These are phyloP conservation scores for Hylodesmum podocarpum DNA, from an alignment of 306 rosid genomes.

Conservation along the genomic window DNA sequence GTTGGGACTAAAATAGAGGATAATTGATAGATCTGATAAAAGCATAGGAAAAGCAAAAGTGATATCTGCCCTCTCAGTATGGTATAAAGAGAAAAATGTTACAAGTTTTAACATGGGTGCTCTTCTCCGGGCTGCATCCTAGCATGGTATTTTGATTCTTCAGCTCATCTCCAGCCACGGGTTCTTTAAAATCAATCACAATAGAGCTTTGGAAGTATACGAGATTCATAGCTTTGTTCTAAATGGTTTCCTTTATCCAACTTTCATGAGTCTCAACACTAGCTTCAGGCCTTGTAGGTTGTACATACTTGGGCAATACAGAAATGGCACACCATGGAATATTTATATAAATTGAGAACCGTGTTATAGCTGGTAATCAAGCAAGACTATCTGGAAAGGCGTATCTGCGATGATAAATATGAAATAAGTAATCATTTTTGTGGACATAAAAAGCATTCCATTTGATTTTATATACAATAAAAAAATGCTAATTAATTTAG, in stretches of 20 bases:
- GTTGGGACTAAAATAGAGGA: no score
- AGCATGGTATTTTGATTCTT: slow-evolving; percentile 24
- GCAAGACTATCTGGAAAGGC: neutral
- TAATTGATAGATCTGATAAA: neutral
- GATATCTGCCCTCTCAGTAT: neutral
- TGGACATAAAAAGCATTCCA: neutral
- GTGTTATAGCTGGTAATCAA: neutral
- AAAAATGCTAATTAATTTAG: neutral
- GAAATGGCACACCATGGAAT: neutral
- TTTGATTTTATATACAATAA: neutral
- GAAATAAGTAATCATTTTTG: neutral
- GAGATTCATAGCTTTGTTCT: neutral
- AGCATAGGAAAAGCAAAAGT: slow-evolving; percentile 4
- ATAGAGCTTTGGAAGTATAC: neutral
- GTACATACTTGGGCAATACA: neutral
- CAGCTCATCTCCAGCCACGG: neutral
- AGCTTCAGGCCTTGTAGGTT: neutral
- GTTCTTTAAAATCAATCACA: neutral
- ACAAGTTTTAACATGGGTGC: neutral
- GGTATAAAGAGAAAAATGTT: neutral
- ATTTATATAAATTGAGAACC: neutral
- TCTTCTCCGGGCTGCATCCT: slow-evolving; percentile 37
- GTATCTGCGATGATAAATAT: slow-evolving; percentile 8
- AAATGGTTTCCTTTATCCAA: neutral
- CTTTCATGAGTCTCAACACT: neutral